These are phyloP conservation scores for Geotrichum candidum DNA, from an alignment of 1,139 yeast species.

Conservation along the genomic window DNA sequence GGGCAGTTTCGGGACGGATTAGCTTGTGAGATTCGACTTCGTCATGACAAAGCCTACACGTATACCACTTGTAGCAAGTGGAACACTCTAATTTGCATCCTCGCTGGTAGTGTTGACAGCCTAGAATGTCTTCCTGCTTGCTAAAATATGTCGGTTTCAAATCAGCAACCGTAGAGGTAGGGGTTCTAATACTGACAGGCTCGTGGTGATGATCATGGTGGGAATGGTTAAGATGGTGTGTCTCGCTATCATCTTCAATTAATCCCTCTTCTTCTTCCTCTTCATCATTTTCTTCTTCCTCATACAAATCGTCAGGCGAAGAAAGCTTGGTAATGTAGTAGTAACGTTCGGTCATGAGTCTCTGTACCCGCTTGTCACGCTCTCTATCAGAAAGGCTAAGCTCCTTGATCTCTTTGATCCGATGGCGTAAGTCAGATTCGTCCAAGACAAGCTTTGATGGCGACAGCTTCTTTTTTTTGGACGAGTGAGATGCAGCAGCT, in stretches of 20 bases:
- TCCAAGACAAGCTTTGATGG: not conserved
- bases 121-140: slow-evolving; percentile 44
- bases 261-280: slow-evolving; percentile 26
- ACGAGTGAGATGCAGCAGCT: not conserved
- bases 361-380: slow-evolving; percentile 60
- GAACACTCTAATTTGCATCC: slow-evolving; percentile 82
- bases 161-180: slow-evolving; percentile 45
- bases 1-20: slow-evolving; percentile 56
- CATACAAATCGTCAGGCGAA: slow-evolving; percentile 17
- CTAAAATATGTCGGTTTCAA: slow-evolving; percentile 46
- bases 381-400: slow-evolving; percentile 46
- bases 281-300: slow-evolving; percentile 22
- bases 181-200: not conserved
- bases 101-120: slow-evolving; percentile 79
- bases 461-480: not conserved
- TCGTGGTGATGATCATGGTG: not conserved
- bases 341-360: slow-evolving; percentile 71
- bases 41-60: slow-evolving; percentile 88
- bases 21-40: slow-evolving; percentile 53
- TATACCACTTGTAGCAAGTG: slow-evolving; percentile 64
- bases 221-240: slow-evolving; percentile 22
- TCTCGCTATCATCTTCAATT: slow-evolving; percentile 20
- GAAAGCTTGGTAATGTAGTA: slow-evolving; percentile 38
- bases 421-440: slow-evolving; percentile 39
- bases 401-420: slow-evolving; percentile 53